A percentile compares a stretch with the other conserved stretches of the same genome.
Conservation (phyloP, 2,329 filamentous ascomycete species). For the Epicoccum sorghinum region DNA sequence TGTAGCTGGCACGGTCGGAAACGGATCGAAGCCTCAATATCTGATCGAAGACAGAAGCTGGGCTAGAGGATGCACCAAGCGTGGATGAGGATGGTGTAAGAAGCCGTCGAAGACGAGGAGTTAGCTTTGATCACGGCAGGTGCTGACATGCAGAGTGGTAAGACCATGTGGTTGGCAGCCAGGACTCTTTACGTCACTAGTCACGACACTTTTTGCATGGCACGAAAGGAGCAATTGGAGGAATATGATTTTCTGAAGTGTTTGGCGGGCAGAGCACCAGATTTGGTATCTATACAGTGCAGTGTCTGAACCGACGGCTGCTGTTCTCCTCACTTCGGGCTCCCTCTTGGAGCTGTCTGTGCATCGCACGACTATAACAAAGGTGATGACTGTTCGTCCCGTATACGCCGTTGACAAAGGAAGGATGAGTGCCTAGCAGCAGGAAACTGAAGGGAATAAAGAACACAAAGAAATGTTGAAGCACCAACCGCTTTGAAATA, state of each 20-base stretch:
- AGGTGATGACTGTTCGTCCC: conserved; percentile 8
- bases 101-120: not conserved
- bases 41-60: no score
- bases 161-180: not conserved
- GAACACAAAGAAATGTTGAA: conserved; percentile 6
- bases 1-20: not conserved
- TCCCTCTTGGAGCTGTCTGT: conserved; percentile 11
- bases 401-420: conserved; percentile 15
- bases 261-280: conserved; percentile 4
- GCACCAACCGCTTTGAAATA: conserved; percentile 6
- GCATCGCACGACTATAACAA: conserved; percentile 12
- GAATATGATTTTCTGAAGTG: not conserved
- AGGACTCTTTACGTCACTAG: not conserved
- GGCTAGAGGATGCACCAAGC: no score
- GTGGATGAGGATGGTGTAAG: not conserved
- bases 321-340: not conserved
- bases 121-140: not conserved
- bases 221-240: not conserved
- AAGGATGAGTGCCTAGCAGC: conserved; percentile 5
- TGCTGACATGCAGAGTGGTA: not conserved
- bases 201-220: not conserved
- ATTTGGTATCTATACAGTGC: conserved; percentile 3
- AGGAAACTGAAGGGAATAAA: conserved; percentile 5
- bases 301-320: not conserved
- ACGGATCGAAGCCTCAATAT: not conserved